Evolutionary conservation across 345 rosid genomes (phyloP), one percentile per base, ranked within the genome.

Genomic region (Boechera retrofracta): DNA sequence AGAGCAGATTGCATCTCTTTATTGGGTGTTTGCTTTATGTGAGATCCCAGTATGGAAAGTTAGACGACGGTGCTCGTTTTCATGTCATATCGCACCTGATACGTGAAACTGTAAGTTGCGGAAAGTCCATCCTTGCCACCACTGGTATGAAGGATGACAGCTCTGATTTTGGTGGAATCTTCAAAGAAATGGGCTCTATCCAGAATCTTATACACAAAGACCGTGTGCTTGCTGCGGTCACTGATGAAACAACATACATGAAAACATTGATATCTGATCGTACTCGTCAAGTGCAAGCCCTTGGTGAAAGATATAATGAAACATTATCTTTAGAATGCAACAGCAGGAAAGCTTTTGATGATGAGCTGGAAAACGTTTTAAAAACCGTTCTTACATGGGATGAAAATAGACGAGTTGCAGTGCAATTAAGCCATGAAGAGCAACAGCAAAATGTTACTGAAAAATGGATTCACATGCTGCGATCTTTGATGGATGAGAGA

Each of bases 391-490:
- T 89, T 74, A 79, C 93, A 72, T 92, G 92, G 70, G 95, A 94
- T 78, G 98, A 90, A 67, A 79, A 73, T 79, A 89, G 98, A 86
- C 83, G 87, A 86, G 83, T 86, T 81, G 79, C 84, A 41, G 85
- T 83, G 79, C 89, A 86, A 60, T 87, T 90, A 80, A 75, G 85
- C 74, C 86, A 83, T 64, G 97, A 92, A 85, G 97, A 89, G 87
- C 86, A 89, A 81, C 92, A 89, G 81, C 97, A 94, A 86, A 94
- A 89, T 86, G 82, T 88, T 72, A 77, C 93, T 65, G 98, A 88
- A 84, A 94, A 90, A 82, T 94, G 97, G 97, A 90, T 92, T 77
- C 97, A 86, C 87, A 82, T 94, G 89, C 89, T 94, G 72, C 97
- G 98, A 64, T 81, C 89, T 75, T 83, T 92, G 82, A 90, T 92